Evolutionary conservation across 2,329 filamentous ascomycete species (phyloP), one percentile per base, ranked within the genome.

Genomic region (Curvularia verruculosa): DNA sequence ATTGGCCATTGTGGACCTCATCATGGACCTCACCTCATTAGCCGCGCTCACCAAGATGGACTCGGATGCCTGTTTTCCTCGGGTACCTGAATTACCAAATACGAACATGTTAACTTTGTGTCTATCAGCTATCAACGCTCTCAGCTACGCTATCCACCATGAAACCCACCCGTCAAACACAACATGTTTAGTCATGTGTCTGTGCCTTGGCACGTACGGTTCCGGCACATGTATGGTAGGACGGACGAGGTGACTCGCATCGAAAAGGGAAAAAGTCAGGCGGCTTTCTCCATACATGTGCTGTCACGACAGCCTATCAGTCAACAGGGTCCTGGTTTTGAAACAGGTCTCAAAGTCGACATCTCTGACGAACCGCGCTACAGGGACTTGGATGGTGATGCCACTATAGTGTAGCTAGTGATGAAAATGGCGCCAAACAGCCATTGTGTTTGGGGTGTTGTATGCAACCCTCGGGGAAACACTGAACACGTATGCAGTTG

Each of bases 121-220:
- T 37, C 31, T 40, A 9, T 46, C 26, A 54, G 58, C 58, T 54
- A 34, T 29, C 19, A 37, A 23, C 29, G 10, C 47, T 51, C 28
- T 43, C 31, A 15, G 23, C 50, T 43, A n/a, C 37, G 13, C 37
- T 29, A 29, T 13, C 37, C n/a, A 26, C 24, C 39, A 29, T 53
- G 67, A 71, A 71, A 72, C 68, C 40, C 58, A 36, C 43, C 45
- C 54, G 51, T 65, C 63, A 72, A 71, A 72, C 69, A 59, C 56
- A 50, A 39, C 21, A 37, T 52, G 53, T 57, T 54, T 61, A 54
- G 47, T 41, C 49, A 61, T 57, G 54, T 56, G 47, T 54, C 21
- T 46, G 26, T 34, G 31, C 40, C 54, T 29, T 46, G 24, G n/a
- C 40, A 23, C 19, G 12, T 21, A 36, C 13, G 5, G 26, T 34